Evolutionary conservation across 306 rosid species (phyloP), one percentile per base, ranked within the genome.

Genomic region (Ammopiptanthus mongolicus): DNA sequence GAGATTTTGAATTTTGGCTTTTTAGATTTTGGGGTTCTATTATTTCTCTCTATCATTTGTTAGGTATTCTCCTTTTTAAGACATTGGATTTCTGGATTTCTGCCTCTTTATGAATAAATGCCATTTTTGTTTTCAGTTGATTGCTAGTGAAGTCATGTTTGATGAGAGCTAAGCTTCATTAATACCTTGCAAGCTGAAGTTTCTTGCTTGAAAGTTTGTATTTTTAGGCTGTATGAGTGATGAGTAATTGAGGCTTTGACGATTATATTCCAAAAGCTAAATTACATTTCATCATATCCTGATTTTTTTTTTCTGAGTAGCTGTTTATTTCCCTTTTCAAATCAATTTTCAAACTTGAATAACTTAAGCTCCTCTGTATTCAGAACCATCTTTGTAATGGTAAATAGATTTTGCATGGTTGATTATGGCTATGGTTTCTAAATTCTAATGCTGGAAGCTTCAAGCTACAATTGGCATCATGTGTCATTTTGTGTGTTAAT

Each of bases 181-280:
- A 73, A 39, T 59, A 55, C 15, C 42, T 62, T n/a, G 53, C 17
- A 5, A 65, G 31, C 73, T 36, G 62, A 74, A 78, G 51, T 46
- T 80, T 72, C 5, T 33, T 69, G 69, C 19, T 73, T 17, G 33
- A 60, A 22, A 12, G 48, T 51, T 60, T 78, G 73, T 55, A 25
- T 50, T 66, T 75, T 69, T 48, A 64, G 82, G 72, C 56, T n/a
- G 55, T 71, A 6, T 64, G 73, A 52, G 65, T 76, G 31, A 69
- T 48, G 73, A 44, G 51, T 74, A 41, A 3, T 15, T 21, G 47
- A 48, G 28, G 65, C 6, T 52, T 69, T 79, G 63, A 22, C 46
- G 44, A 50, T 53, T 79, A 36, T 74, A 25, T 25, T 1, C 28
- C 28, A 25, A 25, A 25, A 25, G n/a, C n/a, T n/a, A n/a, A n/a